Conservation (phyloP, 2,329 filamentous ascomycete genomes). For the Bipolaris sorokiniana region DNA sequence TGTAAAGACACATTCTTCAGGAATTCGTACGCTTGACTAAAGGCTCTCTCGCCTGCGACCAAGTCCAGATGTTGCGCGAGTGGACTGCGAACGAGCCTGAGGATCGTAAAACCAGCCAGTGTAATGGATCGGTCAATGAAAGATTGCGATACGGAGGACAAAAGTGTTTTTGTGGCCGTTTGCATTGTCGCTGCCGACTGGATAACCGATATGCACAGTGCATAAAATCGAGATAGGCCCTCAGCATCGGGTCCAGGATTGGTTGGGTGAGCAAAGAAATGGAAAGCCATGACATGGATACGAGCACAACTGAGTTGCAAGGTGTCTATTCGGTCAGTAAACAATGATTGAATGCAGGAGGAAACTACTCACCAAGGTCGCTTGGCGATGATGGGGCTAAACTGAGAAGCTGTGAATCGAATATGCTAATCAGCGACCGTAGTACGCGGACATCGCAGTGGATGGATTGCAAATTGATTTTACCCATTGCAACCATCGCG, state of each 20-base stretch:
- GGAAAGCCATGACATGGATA: slow-evolving; percentile 45
- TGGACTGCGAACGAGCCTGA: slow-evolving; percentile 40
- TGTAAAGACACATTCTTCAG: slow-evolving; percentile 44
- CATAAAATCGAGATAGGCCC: slow-evolving; percentile 38
- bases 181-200: slow-evolving; percentile 31
- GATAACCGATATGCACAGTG: slow-evolving; percentile 42
- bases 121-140: slow-evolving; percentile 45
- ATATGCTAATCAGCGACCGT: slow-evolving; percentile 44
- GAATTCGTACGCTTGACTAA: slow-evolving; percentile 40
- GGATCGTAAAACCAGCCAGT: slow-evolving; percentile 42
- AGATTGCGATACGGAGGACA: slow-evolving; percentile 39
- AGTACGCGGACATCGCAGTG: slow-evolving; percentile 40
- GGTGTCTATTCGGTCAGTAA: slow-evolving; percentile 34
- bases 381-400: slow-evolving; percentile 38
- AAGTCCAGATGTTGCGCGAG: slow-evolving; percentile 43
- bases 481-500: slow-evolving; percentile 43
- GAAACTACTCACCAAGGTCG: slow-evolving; percentile 37
- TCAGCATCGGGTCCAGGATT: slow-evolving; percentile 37
- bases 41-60: slow-evolving; percentile 43
- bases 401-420: slow-evolving; percentile 44
- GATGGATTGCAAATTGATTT: slow-evolving; percentile 41
- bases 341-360: not conserved
- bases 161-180: slow-evolving; percentile 31
- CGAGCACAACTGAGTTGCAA: slow-evolving; percentile 45
- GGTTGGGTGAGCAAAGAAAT: slow-evolving; percentile 45